Evolutionary conservation across 2,329 filamentous ascomycete genomes (phyloP).

Genomic region (Fusarium pseudonygamai): DNA sequence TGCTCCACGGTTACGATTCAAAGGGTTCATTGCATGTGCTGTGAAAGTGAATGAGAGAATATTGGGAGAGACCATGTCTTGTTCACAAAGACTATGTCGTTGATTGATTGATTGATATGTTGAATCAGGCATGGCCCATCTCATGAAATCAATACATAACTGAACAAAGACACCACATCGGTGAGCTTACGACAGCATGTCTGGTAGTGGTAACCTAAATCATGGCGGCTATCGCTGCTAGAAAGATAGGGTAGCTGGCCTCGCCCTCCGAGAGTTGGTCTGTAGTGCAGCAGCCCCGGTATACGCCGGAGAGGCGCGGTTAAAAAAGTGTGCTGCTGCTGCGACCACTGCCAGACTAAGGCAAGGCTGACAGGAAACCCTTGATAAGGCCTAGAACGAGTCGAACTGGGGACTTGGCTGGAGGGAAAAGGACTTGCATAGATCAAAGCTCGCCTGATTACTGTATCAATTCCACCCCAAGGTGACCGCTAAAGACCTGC

Average conservation of each 20-base stretch:
- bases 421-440: slow-evolving; percentile 5
- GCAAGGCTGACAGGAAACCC: slow-evolving; percentile 25
- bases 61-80: background rate
- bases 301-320: slow-evolving; percentile 28
- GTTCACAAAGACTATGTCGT: background rate
- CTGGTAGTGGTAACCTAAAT: slow-evolving; percentile 12
- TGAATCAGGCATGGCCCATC: background rate
- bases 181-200: slow-evolving; percentile 22
- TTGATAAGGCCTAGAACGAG: slow-evolving; percentile 1
- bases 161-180: slow-evolving; percentile 13
- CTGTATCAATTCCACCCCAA: background rate
- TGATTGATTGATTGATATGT: background rate
- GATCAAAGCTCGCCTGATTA: slow-evolving; percentile 7
- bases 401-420: background rate
- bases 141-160: slow-evolving; percentile 2
- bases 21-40: background rate
- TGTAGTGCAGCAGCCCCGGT: slow-evolving; percentile 20
- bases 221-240: slow-evolving; percentile 23
- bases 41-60: background rate
- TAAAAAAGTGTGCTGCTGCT: slow-evolving; percentile 1
- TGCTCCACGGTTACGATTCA: background rate
- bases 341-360: slow-evolving; percentile 15
- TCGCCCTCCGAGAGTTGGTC: slow-evolving; percentile 9
- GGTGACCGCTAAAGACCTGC: background rate
- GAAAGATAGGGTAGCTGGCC: slow-evolving; percentile 14